Percentiles rank a stretch among this genome's conserved stretches.
Evolutionary conservation across 441 rosid genomes (phyloP).

Genomic region (Pelargonium citronellum): DNA sequence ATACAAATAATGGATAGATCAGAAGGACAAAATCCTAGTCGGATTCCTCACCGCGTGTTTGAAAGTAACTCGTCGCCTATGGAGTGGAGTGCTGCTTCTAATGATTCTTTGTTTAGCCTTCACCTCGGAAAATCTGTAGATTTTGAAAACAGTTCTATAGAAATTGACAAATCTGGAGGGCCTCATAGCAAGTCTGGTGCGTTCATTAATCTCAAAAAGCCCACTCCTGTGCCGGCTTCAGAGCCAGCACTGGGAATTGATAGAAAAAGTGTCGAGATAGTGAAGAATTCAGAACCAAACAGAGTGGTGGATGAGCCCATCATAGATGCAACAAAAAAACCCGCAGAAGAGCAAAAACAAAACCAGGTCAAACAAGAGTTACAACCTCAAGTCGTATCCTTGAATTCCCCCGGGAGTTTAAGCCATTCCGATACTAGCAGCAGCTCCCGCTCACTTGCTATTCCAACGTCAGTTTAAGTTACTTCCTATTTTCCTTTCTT

Average conservation of each 20-base stretch:
- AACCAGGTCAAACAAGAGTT: background rate
- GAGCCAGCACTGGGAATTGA: background rate
- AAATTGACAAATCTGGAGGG: background rate
- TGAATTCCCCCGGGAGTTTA: background rate
- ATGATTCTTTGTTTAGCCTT: background rate
- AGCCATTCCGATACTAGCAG: background rate
- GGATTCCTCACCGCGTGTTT: background rate
- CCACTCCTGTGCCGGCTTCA: background rate
- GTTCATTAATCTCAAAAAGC: background rate
- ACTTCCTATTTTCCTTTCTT: no score
- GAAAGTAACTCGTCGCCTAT: background rate
- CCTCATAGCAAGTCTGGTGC: background rate
- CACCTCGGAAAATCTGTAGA: background rate
- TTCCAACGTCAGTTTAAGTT: background rate
- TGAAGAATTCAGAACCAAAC: background rate
- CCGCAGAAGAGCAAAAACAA: background rate
- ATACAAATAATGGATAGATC: slow-evolving; percentile 2
- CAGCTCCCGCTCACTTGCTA: background rate
- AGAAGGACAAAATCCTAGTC: background rate
- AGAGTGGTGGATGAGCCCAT: background rate
- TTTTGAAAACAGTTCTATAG: no score
- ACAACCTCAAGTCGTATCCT: background rate
- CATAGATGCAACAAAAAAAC: background rate
- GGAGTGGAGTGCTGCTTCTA: background rate
- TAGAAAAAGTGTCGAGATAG: background rate